Conservation (phyloP, 2,329 filamentous ascomycete species). For the Calonectria naviculata region DNA sequence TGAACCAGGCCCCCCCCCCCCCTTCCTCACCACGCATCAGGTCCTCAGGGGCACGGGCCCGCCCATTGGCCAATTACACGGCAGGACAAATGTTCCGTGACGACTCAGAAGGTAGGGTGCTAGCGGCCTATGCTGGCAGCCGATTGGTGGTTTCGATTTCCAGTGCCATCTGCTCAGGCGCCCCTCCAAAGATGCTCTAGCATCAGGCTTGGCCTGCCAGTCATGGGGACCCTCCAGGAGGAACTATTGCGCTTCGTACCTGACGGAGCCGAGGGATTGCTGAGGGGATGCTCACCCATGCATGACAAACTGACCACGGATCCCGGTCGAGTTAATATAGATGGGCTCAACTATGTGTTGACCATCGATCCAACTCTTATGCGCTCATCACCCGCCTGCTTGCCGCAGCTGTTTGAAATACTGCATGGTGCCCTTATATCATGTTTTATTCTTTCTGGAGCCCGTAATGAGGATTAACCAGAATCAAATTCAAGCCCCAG, state of each 20-base stretch:
- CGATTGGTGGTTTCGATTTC: constrained; percentile 37
- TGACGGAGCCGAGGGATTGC: constrained; percentile 6
- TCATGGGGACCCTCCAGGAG: neutral
- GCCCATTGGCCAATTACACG: constrained; percentile 30
- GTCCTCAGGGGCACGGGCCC: constrained; percentile 26
- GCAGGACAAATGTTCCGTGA: constrained; percentile 35
- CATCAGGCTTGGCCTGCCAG: neutral
- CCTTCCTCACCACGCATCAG: neutral
- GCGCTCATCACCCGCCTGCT: neutral
- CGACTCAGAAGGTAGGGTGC: constrained; percentile 30
- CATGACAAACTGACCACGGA: neutral
- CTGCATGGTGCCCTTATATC: neutral
- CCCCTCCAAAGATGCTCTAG: neutral
- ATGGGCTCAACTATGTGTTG: constrained; percentile 14
- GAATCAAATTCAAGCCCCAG: neutral
- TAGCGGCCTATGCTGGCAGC: constrained; percentile 21
- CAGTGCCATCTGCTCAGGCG: neutral
- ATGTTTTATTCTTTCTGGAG: constrained; percentile 1
- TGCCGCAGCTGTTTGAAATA: neutral
- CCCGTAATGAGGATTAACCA: constrained; percentile 3
- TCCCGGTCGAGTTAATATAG: constrained; percentile 12
- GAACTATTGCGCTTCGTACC: neutral
- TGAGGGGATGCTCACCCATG: constrained; percentile 7
- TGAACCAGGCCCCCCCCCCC: neutral
- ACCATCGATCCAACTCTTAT: constrained; percentile 8